Evolutionary conservation across 805 yeast species (phyloP), one percentile per base, ranked within the genome.

Genomic region (Maudiozyma serrabonitensis): DNA sequence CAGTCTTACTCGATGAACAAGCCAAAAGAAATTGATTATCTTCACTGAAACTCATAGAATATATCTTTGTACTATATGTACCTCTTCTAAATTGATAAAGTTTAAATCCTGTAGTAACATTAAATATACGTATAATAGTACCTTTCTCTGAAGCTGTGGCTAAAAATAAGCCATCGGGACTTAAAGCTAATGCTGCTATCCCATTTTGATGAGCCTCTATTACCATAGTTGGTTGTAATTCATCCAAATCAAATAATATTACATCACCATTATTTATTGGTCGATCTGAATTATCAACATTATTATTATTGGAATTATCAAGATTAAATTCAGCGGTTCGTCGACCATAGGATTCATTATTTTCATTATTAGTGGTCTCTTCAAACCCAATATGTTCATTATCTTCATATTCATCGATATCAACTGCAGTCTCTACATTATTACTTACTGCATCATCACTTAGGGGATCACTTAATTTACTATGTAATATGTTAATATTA

Each of bases 1-100:
- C 90, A 0, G 99, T 93, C 42, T 87, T 95, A 19, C 95, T 87
- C 2, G 95, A 80, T 26, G 95, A 84, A 11, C 91, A 80, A 25
- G 91, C 96, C n/a, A 87, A 78, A 31, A 93, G 70, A 53, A 84
- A 78, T 15, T 74, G 73, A 52, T 85, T 82, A 54, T 85, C 84
- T 25, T 73, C 69, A 53, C 87, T 84, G 67, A 93, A 93, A 37
- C 79, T 74, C 54, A 93, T 71, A 11, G 95, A 83, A 57, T 79
- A 80, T 16, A 93, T 86, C 53, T 73, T 76, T 2, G 97, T 86
- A 3, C 87, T 86, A 62, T 90, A 90, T 1, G 91, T 81, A 0
- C 95, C 95, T 62, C 95, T 73, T 60, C 95, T 71, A 45, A 54
- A 84, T 57, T 85, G 91, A 54, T 73, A 79, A 34, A 82, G 56